Base-by-base conservation (phyloP, 495 filamentous ascomycete genomes). In the Chaetomium fimeti region DNA sequence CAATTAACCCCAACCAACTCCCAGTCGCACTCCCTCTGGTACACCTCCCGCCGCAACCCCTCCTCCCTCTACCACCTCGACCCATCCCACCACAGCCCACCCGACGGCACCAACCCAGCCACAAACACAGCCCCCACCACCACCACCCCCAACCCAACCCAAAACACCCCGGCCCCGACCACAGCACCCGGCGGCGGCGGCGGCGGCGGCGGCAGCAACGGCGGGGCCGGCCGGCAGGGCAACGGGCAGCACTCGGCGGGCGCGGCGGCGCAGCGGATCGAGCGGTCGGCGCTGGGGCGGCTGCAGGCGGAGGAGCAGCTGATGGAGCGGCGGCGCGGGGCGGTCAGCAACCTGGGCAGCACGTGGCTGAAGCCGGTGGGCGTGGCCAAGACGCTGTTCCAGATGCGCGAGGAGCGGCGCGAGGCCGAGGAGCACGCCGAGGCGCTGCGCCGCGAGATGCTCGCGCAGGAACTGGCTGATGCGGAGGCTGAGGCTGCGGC, bases 361-460 rank as follows among this genome's bases (percentile, higher is more conserved):
- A 84, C 83, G 29, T 95, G 91, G 91, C 86, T 95, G 66, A 85
- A 84, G 57, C 91, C 91, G 12, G 88, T 88, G 0, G 91, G 91
- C 11, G 82, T 91, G 45, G 63, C 81, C 24, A 93, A 92, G 78
- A 92, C 91, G 12, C 81, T 91, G 67, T 84, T 89, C 65, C 88
- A 89, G 60, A 80, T 90, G 73, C 85, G 84, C 62, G 91, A 92
- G 70, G 91, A 93, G 80, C 81, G 87, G 28, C 85, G 88, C 22
- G 91, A 95, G 78, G 81, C 87, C 45, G 88, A 90, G 68, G 91
- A 95, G 73, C 87, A 90, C n/a, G 82, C 88, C 54, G 87, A 88
- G 58, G 88, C 86, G 0, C 72, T 89, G 61, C 78, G 83, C 18
- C 82, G 88, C n/a, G 89, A 91, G 69, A 81, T 84, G 75, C 80